A percentile compares a stretch with the other conserved stretches of the same genome.
Evolutionary conservation across 2,329 filamentous ascomycete species (phyloP).

Genomic region (Epicoccum sorghinum): DNA sequence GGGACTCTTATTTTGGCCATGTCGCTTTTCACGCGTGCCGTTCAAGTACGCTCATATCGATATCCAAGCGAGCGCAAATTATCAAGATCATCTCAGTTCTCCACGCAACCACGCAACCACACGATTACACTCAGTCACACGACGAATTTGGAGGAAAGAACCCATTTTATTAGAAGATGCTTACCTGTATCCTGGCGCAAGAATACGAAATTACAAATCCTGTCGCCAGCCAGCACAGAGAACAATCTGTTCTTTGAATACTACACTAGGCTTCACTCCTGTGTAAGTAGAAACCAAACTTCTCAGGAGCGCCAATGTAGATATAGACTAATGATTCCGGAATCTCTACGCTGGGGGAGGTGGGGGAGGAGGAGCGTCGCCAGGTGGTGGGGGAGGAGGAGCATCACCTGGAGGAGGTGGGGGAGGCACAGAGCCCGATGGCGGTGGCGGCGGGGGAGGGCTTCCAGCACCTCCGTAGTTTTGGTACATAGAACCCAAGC

Average conservation of each 20-base stretch:
- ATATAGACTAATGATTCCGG: not conserved
- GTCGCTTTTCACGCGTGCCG: too few species aligned
- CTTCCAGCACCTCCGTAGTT: slow-evolving; percentile 63
- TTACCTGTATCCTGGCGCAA: slow-evolving; percentile 2
- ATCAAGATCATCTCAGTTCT: too few species aligned
- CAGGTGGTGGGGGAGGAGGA: slow-evolving; percentile 60
- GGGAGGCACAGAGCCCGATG: slow-evolving; percentile 64
- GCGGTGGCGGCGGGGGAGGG: slow-evolving; percentile 68
- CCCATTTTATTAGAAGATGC: not conserved
- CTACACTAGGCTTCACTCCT: slow-evolving; percentile 2
- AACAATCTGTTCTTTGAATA: not conserved
- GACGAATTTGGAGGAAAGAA: too few species aligned
- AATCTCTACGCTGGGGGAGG: slow-evolving; percentile 34
- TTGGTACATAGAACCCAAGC: slow-evolving; percentile 70
- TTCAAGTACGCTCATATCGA: too few species aligned
- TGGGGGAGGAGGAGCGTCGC: slow-evolving; percentile 64
- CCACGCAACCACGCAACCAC: too few species aligned
- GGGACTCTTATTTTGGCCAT: too few species aligned
- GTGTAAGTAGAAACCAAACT: not conserved
- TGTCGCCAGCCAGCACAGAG: not conserved
- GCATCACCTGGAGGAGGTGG: slow-evolving; percentile 65
- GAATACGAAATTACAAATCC: not conserved
- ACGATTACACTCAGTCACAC: too few species aligned
- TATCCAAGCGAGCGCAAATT: too few species aligned
- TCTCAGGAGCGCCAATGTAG: not conserved